Percentiles rank a stretch among this genome's conserved stretches.
These are phyloP conservation scores for Plantago major DNA, from an alignment of 257 asterid species.

Conservation along the genomic window DNA sequence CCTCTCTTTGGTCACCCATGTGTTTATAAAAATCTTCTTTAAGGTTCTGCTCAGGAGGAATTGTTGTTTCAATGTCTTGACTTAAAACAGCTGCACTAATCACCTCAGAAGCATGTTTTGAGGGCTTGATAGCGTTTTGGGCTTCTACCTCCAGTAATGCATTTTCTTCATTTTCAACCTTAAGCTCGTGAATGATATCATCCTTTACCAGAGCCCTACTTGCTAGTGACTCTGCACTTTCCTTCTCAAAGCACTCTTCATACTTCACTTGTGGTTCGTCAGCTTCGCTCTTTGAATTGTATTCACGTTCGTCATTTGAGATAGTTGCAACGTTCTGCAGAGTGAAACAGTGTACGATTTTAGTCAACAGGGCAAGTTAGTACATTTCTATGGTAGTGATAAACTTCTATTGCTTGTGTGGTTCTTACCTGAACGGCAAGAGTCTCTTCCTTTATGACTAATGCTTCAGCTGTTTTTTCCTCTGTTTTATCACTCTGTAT, in stretches of 20 bases:
- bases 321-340: conserved; percentile 12
- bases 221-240: conserved; percentile 7
- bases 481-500: conserved; percentile 14
- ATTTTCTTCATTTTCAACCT: conserved; percentile 1
- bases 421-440: conserved; percentile 19
- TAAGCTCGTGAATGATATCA: neutral
- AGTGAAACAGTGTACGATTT: neutral
- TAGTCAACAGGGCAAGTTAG: neutral
- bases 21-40: conserved; percentile 15
- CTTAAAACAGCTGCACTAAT: conserved; percentile 13
- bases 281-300: neutral
- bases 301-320: conserved; percentile 1
- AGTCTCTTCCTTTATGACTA: conserved; percentile 16
- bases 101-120: conserved; percentile 1
- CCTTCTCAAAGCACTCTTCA: conserved; percentile 7
- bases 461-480: conserved; percentile 22
- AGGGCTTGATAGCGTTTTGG: conserved; percentile 1
- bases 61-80: conserved; percentile 2
- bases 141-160: conserved; percentile 3
- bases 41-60: conserved; percentile 13
- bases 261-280: conserved; percentile 4
- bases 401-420: neutral
- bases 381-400: neutral
- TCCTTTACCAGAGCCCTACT: neutral
- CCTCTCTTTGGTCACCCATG: conserved; percentile 9